Percentiles rank a stretch among this genome's conserved stretches.
phyloP scores from a whole-genome alignment of 805 yeast genomes.

The Torulaspora gathmanii region DNA sequence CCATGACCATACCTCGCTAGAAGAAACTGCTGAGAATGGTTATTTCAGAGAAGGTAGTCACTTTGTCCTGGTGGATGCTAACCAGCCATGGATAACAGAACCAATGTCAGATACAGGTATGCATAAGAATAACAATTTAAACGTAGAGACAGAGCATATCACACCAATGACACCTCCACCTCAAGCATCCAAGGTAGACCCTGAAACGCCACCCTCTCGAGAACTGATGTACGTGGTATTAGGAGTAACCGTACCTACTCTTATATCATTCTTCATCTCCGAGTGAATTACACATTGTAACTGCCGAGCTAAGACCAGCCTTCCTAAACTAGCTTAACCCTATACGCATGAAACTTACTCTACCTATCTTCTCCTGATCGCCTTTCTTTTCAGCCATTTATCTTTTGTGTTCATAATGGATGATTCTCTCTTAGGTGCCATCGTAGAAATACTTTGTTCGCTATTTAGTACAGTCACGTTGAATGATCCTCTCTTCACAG shows the following conservation, averaged over 20 bases:
- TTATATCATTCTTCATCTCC: constrained; percentile 27
- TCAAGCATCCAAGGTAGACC: background rate
- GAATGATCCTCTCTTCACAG: constrained; percentile 40
- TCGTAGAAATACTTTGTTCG: constrained; percentile 9
- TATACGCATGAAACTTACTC: background rate
- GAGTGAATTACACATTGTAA: constrained; percentile 12
- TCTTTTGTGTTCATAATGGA: constrained; percentile 29
- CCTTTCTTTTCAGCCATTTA: constrained; percentile 34
- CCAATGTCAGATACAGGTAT: background rate
- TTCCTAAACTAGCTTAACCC: background rate
- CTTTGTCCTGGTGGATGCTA: constrained; percentile 5
- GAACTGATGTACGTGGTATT: constrained; percentile 24
- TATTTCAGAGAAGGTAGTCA: constrained; percentile 6
- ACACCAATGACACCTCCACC: constrained; percentile 6
- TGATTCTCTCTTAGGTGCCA: constrained; percentile 33
- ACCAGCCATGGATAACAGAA: background rate
- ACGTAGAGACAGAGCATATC: constrained; percentile 2
- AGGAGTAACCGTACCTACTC: constrained; percentile 30
- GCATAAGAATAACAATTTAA: constrained; percentile 1
- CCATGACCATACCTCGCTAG: constrained; percentile 3
- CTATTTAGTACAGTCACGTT: constrained; percentile 36
- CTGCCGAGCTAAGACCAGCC: background rate
- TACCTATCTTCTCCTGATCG: constrained; percentile 26
- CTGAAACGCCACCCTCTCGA: constrained; percentile 4
- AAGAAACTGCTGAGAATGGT: constrained; percentile 4